phyloP scores from a whole-genome alignment of 495 filamentous ascomycete genomes.

The Zalerion maritima region DNA sequence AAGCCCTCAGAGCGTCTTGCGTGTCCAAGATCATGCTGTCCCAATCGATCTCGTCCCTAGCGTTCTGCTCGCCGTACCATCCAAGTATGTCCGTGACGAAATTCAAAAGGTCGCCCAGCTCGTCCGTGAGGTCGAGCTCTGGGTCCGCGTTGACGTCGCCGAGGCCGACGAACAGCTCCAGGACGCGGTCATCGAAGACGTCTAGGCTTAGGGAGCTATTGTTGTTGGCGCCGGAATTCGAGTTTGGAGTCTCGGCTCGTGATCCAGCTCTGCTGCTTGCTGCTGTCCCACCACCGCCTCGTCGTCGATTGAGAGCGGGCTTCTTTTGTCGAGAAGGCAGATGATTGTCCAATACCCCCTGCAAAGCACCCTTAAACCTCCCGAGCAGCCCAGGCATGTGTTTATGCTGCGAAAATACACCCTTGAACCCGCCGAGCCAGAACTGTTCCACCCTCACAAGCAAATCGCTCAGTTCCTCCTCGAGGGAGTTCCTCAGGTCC shows the following conservation, averaged over 20 bases:
- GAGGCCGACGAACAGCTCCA: conserved; percentile 79
- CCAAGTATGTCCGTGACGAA: conserved; percentile 94
- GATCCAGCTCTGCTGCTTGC: no score
- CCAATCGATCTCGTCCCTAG: conserved; percentile 95
- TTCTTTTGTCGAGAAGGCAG: conserved; percentile 69
- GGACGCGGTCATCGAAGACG: conserved; percentile 57
- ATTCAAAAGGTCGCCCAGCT: conserved; percentile 76
- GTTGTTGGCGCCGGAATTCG: no score
- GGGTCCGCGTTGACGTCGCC: conserved; percentile 53
- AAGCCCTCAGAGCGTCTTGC: conserved; percentile 60
- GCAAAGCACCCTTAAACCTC: conserved; percentile 60
- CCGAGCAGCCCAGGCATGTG: conserved; percentile 46
- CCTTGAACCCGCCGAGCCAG: conserved; percentile 89
- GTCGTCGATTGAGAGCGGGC: no score
- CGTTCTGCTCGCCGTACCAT: conserved; percentile 90
- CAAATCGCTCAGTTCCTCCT: conserved; percentile 60
- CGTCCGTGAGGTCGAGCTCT: conserved; percentile 63
- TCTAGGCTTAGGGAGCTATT: conserved; percentile 27
- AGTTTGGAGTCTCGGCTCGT: no score
- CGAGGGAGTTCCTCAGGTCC: conserved; percentile 65
- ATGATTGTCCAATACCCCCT: conserved; percentile 70
- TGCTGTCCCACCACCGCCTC: no score
- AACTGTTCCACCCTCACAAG: conserved; percentile 75
- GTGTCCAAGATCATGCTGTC: conserved; percentile 79
- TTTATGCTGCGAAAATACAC: conserved; percentile 66